Conservation (phyloP, 1,284 basidiomycete species). For the Ustilago lituana region DNA sequence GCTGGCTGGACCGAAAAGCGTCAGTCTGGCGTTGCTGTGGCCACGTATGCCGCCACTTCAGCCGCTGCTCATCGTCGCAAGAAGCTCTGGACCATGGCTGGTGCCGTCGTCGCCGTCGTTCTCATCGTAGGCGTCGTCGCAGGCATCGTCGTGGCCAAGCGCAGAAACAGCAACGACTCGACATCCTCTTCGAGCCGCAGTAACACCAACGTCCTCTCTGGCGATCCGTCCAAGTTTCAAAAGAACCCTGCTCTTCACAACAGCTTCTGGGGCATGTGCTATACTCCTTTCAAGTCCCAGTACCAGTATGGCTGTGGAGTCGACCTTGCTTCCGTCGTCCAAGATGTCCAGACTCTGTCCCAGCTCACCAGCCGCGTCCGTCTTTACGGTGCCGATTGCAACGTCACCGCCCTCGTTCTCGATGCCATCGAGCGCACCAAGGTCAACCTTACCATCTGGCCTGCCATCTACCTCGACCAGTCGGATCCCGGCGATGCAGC, state of each 20-base stretch:
- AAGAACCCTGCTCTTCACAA: conserved; percentile 36
- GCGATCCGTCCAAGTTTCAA: conserved; percentile 38
- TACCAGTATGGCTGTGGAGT: conserved; percentile 36
- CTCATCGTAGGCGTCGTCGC: conserved; percentile 29
- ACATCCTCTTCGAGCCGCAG: conserved; percentile 9
- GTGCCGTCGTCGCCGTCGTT: conserved; percentile 20
- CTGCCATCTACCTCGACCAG: conserved; percentile 35
- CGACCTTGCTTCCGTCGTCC: conserved; percentile 26
- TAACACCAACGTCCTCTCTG: conserved; percentile 19
- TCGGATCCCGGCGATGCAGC: conserved; percentile 26
- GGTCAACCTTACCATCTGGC: conserved; percentile 42
- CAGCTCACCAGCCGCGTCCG: conserved; percentile 36
- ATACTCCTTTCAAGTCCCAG: conserved; percentile 42
- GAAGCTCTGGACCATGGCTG: conserved; percentile 25
- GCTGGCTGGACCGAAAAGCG: conserved; percentile 41
- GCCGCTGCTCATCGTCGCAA: conserved; percentile 14
- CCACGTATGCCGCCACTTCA: background rate
- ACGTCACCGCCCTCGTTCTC: conserved; percentile 37
- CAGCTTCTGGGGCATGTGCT: conserved; percentile 44
- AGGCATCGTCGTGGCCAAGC: conserved; percentile 35
- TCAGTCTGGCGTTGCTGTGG: conserved; percentile 16
- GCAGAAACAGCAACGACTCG: conserved; percentile 5
- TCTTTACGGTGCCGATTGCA: conserved; percentile 47
- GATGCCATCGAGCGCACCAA: conserved; percentile 46
- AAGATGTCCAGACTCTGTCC: conserved; percentile 34